Base-by-base conservation (phyloP, 164 flowering plant genomes). In the Nymphaea colorata region DNA sequence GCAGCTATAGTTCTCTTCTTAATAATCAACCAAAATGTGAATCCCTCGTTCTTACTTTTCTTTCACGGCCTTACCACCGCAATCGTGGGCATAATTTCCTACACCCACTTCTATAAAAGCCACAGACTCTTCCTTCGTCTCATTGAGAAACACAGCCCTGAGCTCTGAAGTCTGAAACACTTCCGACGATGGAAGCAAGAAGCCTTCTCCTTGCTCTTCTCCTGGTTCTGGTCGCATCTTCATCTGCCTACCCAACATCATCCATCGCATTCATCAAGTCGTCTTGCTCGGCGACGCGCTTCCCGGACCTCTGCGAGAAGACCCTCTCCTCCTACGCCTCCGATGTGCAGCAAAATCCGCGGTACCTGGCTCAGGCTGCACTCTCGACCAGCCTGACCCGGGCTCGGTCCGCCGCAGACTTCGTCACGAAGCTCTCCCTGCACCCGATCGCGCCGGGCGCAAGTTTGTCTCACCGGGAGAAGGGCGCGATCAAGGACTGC, bases 401-500 rank as follows among this genome's bases (percentile, higher is more conserved):
- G 6, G 41, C 63, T 6, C 6, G 41, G 2, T 6, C 14, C 5
- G 41, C 63, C 41, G n/a, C 63, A 6, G 63, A 25, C 63, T 61
- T 61, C 63, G 0, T 61, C 8, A 25, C 63, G 1, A 25, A 61
- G 63, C 41, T 61, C 25, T 5, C 41, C n/a, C 10, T 10, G 0
- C 53, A 45, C 10, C 53, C 53, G 10, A 10, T 10, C 53, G 65
- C 44, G 61, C 17, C 6, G 5, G 2, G 62, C 44, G 44, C 42
- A 3, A 41, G 41, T 45, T 18, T 17, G 62, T 4, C 4, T 2
- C 7, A 4, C 17, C n/a, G 15, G 41, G 80, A 85, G n/a, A 4
- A 8, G 45, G 70, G 84, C 42, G 93, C 89, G 10, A 75, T 87
- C 59, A 84, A 78, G 59, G 98, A 91, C 80, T 91, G 96, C 78